phyloP scores from a whole-genome alignment of 2,329 filamentous ascomycete species.

The Aureobasidium lini region DNA sequence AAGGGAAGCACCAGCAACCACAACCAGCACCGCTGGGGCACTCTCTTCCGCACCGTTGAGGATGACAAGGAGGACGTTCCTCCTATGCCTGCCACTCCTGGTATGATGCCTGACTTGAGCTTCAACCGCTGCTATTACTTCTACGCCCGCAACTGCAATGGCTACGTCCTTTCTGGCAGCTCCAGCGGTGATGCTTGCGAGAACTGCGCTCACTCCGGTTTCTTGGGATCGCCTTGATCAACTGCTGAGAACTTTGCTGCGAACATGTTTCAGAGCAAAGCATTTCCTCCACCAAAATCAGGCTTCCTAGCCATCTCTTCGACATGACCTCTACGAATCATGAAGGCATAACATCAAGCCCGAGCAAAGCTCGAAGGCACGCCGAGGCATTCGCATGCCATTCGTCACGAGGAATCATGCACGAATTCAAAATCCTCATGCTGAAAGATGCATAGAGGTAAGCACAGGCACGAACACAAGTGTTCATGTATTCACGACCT shows the following conservation, averaged over 20 bases:
- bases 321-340: conserved; percentile 9
- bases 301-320: not conserved
- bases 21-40: conserved; percentile 15
- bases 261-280: not conserved
- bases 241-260: not conserved
- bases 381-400: not conserved
- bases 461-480: not conserved
- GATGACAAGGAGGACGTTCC: conserved; percentile 17
- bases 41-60: conserved; percentile 16
- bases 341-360: not conserved
- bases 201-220: conserved; percentile 18
- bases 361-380: conserved; percentile 11
- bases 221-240: conserved; percentile 18
- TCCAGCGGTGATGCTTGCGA: conserved; percentile 28
- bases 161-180: conserved; percentile 27
- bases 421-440: conserved; percentile 10
- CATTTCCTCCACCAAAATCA: not conserved
- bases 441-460: conserved; percentile 11
- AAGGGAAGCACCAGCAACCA: conserved; percentile 15
- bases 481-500: not conserved
- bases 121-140: conserved; percentile 31
- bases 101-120: conserved; percentile 22
- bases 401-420: conserved; percentile 2
- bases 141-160: conserved; percentile 29
- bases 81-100: conserved; percentile 16